These are phyloP conservation scores for Cyclostephanos invisitatus DNA, from an alignment of 108 stramenopile species.

Conservation along the genomic window DNA sequence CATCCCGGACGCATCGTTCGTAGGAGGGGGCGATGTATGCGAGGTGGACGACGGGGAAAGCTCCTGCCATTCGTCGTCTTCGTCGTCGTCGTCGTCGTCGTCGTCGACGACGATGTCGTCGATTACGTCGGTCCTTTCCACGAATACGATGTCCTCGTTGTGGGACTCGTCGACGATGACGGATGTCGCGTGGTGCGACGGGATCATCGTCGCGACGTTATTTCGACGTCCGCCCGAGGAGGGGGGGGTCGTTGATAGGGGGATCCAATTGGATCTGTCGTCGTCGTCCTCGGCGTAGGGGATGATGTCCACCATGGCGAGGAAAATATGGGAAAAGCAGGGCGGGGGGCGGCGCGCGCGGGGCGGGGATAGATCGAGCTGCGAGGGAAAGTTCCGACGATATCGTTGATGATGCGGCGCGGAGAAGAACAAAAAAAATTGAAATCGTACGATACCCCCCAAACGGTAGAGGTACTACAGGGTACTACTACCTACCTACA, in stretches of 20 bases:
- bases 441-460: too few species aligned
- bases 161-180: neutral
- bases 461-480: too few species aligned
- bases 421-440: too few species aligned
- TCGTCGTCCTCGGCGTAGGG: conserved; percentile 39
- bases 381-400: too few species aligned
- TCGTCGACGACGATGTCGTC: conserved; percentile 14
- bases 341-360: too few species aligned
- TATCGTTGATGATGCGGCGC: too few species aligned
- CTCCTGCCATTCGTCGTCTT: conserved; percentile 27
- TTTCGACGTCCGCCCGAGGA: neutral
- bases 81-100: too few species aligned
- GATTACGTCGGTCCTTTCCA: neutral
- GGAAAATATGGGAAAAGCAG: too few species aligned
- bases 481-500: too few species aligned
- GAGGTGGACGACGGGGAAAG: neutral
- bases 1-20: neutral
- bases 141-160: conserved; percentile 1
- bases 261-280: conserved; percentile 34
- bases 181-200: too few species aligned
- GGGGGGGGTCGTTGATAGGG: conserved; percentile 9
- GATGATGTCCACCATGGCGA: conserved; percentile 46
- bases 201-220: neutral
- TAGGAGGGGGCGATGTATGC: neutral
- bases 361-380: too few species aligned